Evolutionary conservation across 345 rosid genomes (phyloP), one percentile per base, ranked within the genome.

Genomic region (Gossypium herbaceum): DNA sequence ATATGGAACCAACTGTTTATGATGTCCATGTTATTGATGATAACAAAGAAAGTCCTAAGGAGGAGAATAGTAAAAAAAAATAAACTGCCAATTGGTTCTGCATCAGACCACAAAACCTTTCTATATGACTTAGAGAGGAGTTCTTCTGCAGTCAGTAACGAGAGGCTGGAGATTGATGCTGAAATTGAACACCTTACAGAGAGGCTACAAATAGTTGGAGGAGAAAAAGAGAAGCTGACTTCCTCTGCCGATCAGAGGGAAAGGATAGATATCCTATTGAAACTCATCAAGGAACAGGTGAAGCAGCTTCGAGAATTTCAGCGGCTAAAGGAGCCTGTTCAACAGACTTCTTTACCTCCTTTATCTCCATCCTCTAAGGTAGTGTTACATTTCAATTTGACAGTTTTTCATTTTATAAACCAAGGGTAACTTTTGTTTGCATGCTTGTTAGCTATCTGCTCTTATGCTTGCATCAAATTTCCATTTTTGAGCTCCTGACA

Each of bases 11-110:
- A 39, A 78, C 82, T 77, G 81, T 92, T 66, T 85, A 83, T 56
- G 94, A 92, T 88, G 92, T 91, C 81, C 91, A 86, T 78, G 88
- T 87, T 27, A 72, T 91, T 79, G 91, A 88, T 71, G 91, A 90
- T 76, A 74, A 83, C 22, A 74, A 24, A 54, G 75, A 79, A 51
- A 1, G 29, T 67, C 13, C 13, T 10, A 44, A 55, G 71, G 81
- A 71, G 78, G 75, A 74, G 16, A 73, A 24, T 56, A 71, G 47
- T 72, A 77, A 71, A 16, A 79, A 79, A 76, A 66, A 77, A 72
- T 48, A 73, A 73, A 74, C 17, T 45, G n/a, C 71, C 72, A 12
- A 27, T 69, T 56, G 5, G 16, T 59, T 44, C 24, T 24, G 71
- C 60, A 66, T 75, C 50, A 63, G 77, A 63, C 74, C 54, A 74